Evolutionary conservation across 345 rosid species (phyloP), one percentile per base, ranked within the genome.

Genomic region (Eucalyptus victrix): DNA sequence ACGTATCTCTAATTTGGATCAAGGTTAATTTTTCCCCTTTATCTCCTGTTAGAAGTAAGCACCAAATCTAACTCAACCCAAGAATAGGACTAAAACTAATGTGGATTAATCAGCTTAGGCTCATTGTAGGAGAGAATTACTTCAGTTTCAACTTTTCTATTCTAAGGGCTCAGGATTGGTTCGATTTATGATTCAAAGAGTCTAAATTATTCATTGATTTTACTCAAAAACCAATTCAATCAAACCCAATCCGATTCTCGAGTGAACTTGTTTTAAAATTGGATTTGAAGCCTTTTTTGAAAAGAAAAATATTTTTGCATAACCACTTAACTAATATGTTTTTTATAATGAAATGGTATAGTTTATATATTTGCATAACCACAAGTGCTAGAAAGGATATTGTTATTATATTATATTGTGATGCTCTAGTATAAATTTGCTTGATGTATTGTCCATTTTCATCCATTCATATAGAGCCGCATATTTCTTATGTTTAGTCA

Each of bases 11-110:
- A 19, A 53, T 19, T 67, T 67, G 80, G 80, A 19, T 17, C 2
- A 4, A 69, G 3, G 1, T 32, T 3, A 69, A 69, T 0, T 8
- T 67, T 16, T 24, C 65, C 6, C 0, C 0, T 15, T 67, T 17
- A 6, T 18, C 80, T 0, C 21, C 4, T 2, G 5, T n/a, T 15
- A 15, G 1, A 4, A 32, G 42, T 17, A 18, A 69, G 24, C 44
- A 69, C 13, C 80, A 1, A 21, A 17, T 69, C 14, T 3, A 2
- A 72, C 6, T 69, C 14, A 1, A 72, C 45, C 1, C 44, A 4
- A 69, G 26, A 18, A 69, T 34, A 6, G 13, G 44, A 69, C 14
- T 3, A 1, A 18, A 34, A 9, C 2, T 2, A 0, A 34, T 1
- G 6, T 34, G 26, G 44, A 34, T 69, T 69, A 19, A 34, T 18